phyloP scores from a whole-genome alignment of 345 rosid genomes.

The Erysimum cheiranthoides region DNA sequence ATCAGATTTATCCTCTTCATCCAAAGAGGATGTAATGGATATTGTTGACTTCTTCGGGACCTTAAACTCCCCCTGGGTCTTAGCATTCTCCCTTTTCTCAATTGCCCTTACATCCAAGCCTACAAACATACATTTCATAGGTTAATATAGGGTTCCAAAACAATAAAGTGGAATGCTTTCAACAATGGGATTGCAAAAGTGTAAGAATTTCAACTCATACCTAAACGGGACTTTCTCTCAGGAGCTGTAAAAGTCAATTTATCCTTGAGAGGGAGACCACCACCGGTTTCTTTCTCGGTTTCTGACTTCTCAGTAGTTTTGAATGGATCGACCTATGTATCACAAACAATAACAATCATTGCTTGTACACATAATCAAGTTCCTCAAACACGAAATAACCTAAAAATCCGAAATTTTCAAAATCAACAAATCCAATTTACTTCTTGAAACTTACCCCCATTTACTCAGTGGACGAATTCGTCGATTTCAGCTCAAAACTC shows the following conservation, averaged over 20 bases:
- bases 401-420: not conserved
- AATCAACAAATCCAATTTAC: constrained; percentile 6
- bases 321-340: constrained; percentile 47
- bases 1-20: constrained; percentile 60
- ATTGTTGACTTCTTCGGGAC: constrained; percentile 58
- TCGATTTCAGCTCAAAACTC: constrained; percentile 22
- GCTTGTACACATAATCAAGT: not conserved
- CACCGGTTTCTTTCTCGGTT: constrained; percentile 46
- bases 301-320: constrained; percentile 46
- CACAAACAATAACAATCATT: not conserved
- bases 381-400: not conserved
- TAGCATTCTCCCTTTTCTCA: constrained; percentile 56
- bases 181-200: not conserved
- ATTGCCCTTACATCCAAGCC: constrained; percentile 54
- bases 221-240: constrained; percentile 55
- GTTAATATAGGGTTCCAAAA: not conserved
- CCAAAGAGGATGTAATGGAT: constrained; percentile 57
- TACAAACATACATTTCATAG: not conserved
- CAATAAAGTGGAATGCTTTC: not conserved
- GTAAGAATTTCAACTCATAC: constrained; percentile 39
- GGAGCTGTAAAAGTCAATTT: constrained; percentile 61
- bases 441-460: constrained; percentile 39
- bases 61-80: constrained; percentile 57
- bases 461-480: constrained; percentile 7
- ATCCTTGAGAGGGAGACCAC: constrained; percentile 55